Evolutionary conservation across 768 basidiomycete species (phyloP).

Genomic region (Russula vinacea): DNA sequence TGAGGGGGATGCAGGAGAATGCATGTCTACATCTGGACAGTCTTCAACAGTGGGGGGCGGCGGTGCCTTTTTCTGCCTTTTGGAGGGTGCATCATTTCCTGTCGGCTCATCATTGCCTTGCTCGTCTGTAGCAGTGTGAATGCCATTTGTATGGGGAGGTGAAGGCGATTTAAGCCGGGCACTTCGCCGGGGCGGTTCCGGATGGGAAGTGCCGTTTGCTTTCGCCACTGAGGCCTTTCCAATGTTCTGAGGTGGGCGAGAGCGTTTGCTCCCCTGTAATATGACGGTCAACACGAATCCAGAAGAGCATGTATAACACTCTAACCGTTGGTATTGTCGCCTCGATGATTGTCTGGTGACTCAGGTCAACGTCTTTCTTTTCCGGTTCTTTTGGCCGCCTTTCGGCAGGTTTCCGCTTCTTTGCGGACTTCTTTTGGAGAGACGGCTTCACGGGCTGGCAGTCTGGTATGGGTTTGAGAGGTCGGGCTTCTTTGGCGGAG

Average conservation of each 20-base stretch:
- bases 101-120: slow-evolving; percentile 40
- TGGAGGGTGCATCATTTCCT: slow-evolving; percentile 41
- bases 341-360: slow-evolving; percentile 70
- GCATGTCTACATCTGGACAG: slow-evolving; percentile 38
- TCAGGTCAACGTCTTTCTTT: slow-evolving; percentile 36
- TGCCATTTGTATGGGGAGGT: slow-evolving; percentile 20
- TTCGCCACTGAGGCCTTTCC: slow-evolving; percentile 38
- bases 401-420: slow-evolving; percentile 35
- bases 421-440: slow-evolving; percentile 31
- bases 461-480: slow-evolving; percentile 77
- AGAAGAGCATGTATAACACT: slow-evolving; percentile 42
- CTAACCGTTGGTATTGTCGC: slow-evolving; percentile 60
- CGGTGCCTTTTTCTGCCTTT: slow-evolving; percentile 47
- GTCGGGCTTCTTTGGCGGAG: slow-evolving; percentile 59
- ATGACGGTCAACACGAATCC: slow-evolving; percentile 20
- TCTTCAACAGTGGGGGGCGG: slow-evolving; percentile 35
- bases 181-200: slow-evolving; percentile 30
- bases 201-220: slow-evolving; percentile 23
- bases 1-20: slow-evolving; percentile 28
- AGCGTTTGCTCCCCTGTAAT: slow-evolving; percentile 69
- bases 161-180: slow-evolving; percentile 31
- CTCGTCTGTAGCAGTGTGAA: slow-evolving; percentile 12
- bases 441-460: slow-evolving; percentile 59
- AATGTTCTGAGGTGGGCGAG: slow-evolving; percentile 62
- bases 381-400: slow-evolving; percentile 23